Evolutionary conservation across 2,329 filamentous ascomycete species (phyloP).

Genomic region (Clarireedia paspali): DNA sequence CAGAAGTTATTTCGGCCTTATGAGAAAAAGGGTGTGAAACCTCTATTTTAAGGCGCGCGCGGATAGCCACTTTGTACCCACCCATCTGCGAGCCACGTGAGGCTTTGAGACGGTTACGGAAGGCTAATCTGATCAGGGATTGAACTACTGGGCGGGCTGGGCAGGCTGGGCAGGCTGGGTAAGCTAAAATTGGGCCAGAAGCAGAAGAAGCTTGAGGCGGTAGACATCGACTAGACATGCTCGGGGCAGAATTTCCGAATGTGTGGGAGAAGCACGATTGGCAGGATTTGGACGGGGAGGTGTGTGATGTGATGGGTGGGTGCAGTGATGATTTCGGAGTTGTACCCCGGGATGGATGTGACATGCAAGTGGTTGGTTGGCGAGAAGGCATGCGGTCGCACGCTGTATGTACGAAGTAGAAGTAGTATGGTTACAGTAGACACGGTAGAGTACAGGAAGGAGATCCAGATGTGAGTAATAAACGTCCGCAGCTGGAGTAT

Average conservation of each 20-base stretch:
- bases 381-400: no score
- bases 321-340: no score
- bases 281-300: background rate
- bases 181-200: background rate
- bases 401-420: no score
- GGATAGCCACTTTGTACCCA: no score
- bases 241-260: constrained; percentile 4
- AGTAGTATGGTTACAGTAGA: no score
- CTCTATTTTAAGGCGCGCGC: background rate
- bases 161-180: background rate
- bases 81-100: background rate
- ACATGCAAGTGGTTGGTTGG: no score
- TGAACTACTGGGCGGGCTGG: background rate
- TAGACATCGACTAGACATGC: background rate
- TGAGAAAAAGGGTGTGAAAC: background rate
- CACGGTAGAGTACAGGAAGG: no score
- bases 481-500: no score
- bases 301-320: no score
- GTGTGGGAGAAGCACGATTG: constrained; percentile 4
- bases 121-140: background rate
- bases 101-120: background rate
- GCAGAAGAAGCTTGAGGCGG: background rate
- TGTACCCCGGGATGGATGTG: no score
- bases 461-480: no score
- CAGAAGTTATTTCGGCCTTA: background rate